Evolutionary conservation across 192 early-diverging fungal species (phyloP), one percentile per base, ranked within the genome.

Genomic region (Umbelopsis vinacea): DNA sequence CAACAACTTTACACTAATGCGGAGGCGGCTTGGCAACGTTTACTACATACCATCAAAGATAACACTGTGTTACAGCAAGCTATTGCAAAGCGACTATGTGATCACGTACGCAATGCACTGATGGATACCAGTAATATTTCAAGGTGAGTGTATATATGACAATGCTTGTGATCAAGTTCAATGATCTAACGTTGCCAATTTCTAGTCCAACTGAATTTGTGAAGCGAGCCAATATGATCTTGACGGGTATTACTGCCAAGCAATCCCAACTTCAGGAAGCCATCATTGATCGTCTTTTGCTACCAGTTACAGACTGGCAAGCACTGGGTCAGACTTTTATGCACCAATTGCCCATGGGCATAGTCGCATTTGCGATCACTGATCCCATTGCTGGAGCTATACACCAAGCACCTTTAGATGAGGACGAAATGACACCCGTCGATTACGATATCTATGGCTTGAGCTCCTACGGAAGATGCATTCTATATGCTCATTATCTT

Each of bases 361-460:
- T 63, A 3, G 35, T 63, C 11, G 33, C 35, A 29, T 63, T 63
- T 55, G 21, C 74, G 19, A 70, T 82, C 6, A 24, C 53, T 9
- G 46, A 74, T 38, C 33, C 17, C 22, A 54, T 71, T 17, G 69
- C 69, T 40, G 72, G 46, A 23, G 47, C 74, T 4, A 60, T 67
- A 15, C n/a, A 53, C 22, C 38, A 23, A 38, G 0, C 47, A 9
- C 21, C 71, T 17, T 33, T 71, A 3, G 77, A 74, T 47, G 43
- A 76, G 12, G 77, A 73, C 23, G 74, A 77, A 52, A 67, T 69
- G 52, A 46, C 15, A 19, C 74, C 69, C 10, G 57, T 79, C 6
- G 35, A 60, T 7, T 88, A 84, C 54, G 86, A 88, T 71, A 70
- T 78, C 10, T 83, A 83, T 81, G 86, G 84, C 9, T 66, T 85